Percentiles rank a stretch among this genome's conserved stretches.
Conservation (phyloP, 441 rosid genomes). For the Theobroma grandiflorum region DNA sequence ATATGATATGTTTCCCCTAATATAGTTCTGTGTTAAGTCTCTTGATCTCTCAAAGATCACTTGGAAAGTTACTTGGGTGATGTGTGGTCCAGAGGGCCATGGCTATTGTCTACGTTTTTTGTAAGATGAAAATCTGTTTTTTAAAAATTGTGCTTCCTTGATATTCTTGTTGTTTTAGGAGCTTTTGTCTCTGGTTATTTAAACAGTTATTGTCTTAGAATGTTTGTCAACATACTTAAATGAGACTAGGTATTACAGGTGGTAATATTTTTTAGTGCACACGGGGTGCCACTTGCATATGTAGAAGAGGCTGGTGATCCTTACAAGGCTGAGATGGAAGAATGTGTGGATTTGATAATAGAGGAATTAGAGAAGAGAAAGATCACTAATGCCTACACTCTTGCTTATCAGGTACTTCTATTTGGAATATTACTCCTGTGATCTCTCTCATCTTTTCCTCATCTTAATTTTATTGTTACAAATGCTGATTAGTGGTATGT, state of each 20-base stretch:
- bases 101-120: neutral
- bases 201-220: neutral
- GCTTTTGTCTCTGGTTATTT: neutral
- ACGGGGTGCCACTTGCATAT: conserved; percentile 98
- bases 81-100: conserved; percentile 3
- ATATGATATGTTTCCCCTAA: neutral
- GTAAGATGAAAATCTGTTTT: neutral
- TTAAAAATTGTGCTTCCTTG: neutral
- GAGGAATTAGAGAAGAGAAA: conserved; percentile 93
- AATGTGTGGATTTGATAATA: conserved; percentile 93
- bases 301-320: conserved; percentile 99
- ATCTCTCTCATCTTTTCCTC: neutral
- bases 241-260: conserved; percentile 61
- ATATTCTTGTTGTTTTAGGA: conserved; percentile 18
- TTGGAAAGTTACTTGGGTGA: neutral
- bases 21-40: neutral
- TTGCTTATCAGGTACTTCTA: conserved; percentile 88
- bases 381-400: conserved; percentile 76
- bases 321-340: conserved; percentile 99
- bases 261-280: conserved; percentile 97
- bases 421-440: neutral
- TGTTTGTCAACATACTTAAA: conserved; percentile 13
- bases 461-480: conserved; percentile 4
- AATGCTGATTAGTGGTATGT: neutral
- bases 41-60: conserved; percentile 1